Evolutionary conservation across 768 basidiomycete genomes (phyloP).

Genomic region (Lentinula detonsa): DNA sequence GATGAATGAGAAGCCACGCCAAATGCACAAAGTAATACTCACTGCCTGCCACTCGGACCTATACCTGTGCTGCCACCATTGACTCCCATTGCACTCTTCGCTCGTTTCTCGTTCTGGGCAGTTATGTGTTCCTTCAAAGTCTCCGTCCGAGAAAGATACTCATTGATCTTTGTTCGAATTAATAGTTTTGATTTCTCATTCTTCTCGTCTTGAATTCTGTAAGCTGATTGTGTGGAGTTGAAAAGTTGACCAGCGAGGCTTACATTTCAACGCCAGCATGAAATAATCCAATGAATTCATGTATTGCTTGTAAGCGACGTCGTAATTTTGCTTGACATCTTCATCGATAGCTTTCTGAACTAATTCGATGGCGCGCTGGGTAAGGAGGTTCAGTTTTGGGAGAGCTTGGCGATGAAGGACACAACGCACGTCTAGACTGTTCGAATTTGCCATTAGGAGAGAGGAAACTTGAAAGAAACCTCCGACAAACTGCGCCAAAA

Average conservation of each 20-base stretch:
- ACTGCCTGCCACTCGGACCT: slow-evolving; percentile 42
- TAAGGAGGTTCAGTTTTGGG: neutral
- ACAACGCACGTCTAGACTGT: slow-evolving; percentile 41
- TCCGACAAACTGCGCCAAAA: too few relatives aligned
- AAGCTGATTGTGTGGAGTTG: neutral
- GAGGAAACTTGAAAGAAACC: neutral
- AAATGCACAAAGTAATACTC: slow-evolving; percentile 13
- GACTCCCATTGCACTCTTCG: slow-evolving; percentile 40
- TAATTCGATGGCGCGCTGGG: slow-evolving; percentile 78
- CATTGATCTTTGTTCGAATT: slow-evolving; percentile 83
- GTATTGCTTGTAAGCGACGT: slow-evolving; percentile 91
- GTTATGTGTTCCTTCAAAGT: slow-evolving; percentile 80
- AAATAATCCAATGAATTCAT: slow-evolving; percentile 97
- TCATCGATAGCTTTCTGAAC: slow-evolving; percentile 92
- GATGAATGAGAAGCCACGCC: neutral
- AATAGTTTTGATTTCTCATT: slow-evolving; percentile 87
- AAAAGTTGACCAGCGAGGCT: slow-evolving; percentile 15
- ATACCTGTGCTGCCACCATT: slow-evolving; percentile 27
- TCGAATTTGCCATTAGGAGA: slow-evolving; percentile 33
- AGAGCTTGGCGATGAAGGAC: neutral
- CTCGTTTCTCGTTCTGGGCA: slow-evolving; percentile 57
- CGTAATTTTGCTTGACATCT: slow-evolving; percentile 89
- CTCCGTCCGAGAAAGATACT: slow-evolving; percentile 90
- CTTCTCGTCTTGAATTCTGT: slow-evolving; percentile 65
- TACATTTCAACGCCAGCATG: slow-evolving; percentile 94